phyloP scores from a whole-genome alignment of 1,284 basidiomycete species.

The Wolfiporia cocos region DNA sequence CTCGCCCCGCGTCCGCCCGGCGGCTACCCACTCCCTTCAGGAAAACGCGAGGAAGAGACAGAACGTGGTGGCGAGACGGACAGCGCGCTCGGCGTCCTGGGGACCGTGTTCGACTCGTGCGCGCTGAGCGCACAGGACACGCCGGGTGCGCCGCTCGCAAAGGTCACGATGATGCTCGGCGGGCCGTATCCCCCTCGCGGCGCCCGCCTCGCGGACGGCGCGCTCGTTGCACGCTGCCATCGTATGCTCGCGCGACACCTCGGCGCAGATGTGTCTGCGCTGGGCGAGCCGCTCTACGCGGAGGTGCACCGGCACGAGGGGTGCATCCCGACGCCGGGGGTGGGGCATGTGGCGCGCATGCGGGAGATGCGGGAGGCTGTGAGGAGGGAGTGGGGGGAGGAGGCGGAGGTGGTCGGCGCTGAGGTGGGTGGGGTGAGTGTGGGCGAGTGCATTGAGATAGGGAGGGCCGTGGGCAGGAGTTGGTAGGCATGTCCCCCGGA shows the following conservation, averaged over 20 bases:
- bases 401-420: conserved; percentile 76
- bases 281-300: conserved; percentile 57
- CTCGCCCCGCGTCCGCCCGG: conserved; percentile 77
- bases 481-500: too few relatives aligned
- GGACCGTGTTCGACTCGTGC: conserved; percentile 82
- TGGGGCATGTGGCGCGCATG: conserved; percentile 74
- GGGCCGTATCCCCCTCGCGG: conserved; percentile 58
- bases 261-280: conserved; percentile 17
- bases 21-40: too few relatives aligned
- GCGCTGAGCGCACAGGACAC: conserved; percentile 67
- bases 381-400: conserved; percentile 41
- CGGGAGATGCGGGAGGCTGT: conserved; percentile 49
- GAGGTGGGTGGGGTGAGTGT: conserved; percentile 88
- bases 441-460: conserved; percentile 82
- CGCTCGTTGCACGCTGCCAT: conserved; percentile 33
- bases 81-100: conserved; percentile 69
- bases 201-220: conserved; percentile 21
- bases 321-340: conserved; percentile 82
- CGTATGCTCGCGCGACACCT: conserved; percentile 50
- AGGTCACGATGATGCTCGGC: conserved; percentile 90
- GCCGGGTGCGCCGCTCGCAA: conserved; percentile 38
- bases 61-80: conserved; percentile 25
- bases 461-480: conserved; percentile 44
- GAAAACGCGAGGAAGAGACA: too few relatives aligned
- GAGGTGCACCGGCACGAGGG: conserved; percentile 51